Evolutionary conservation across 192 early-diverging fungal species (phyloP), one percentile per base, ranked within the genome.

Genomic region (Obelidium mucronatum): DNA sequence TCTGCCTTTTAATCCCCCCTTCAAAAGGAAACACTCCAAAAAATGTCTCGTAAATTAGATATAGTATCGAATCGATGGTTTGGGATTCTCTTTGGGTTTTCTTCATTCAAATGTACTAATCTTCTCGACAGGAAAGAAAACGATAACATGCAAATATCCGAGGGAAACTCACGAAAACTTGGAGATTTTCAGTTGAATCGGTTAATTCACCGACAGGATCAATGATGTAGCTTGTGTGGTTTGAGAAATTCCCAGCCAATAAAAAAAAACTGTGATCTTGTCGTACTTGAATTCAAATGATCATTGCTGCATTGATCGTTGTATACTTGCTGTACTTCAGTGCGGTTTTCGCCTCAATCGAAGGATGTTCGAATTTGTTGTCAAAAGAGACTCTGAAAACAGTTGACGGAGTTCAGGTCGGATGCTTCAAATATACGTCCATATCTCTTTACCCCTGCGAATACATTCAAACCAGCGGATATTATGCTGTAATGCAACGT

Each of bases 21-120:
- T 74, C n/a, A 61, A 24, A 22, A 89, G 87, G 84, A 90, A 77
- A 90, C 88, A 2, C 72, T 90, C 17, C 62, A 78, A 15, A 88
- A 85, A 65, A 90, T 90, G 76, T 54, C 82, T 40, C 79, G 82
- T 40, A 90, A 90, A 55, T 75, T 90, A 19, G 88, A 89, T 59
- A 63, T 73, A 2, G 87, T 90, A 8, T 87, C 81, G 31, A 54
- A 70, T 2, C 35, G 80, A 40, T 87, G 84, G 66, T 67, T 2
- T 51, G 3, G 8, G 26, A 19, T 58, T 58, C 6, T 65, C 36
- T 65, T 13, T n/a, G 35, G 24, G 28, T 35, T 30, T 13, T 65
- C 13, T 11, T 34, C 6, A 65, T 24, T 6, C 37, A 22, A 34
- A 37, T 51, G 24, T 1, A 26, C 31, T 39, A 2, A 22, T 1